These are phyloP conservation scores for Flaveria bidentis DNA, from an alignment of 129 eudicot genomes.

Conservation along the genomic window DNA sequence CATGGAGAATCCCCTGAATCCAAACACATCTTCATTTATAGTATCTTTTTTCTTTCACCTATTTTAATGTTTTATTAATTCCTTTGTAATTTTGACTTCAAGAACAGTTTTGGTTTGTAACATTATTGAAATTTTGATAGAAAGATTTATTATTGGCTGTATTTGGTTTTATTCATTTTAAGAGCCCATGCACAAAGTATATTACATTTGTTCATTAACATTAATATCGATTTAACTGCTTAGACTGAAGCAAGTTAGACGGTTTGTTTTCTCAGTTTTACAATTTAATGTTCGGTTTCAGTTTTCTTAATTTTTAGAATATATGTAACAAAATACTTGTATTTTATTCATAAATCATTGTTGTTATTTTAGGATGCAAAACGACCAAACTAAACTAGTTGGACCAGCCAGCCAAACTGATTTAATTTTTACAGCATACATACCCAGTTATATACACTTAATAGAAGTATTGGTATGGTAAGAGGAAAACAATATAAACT, in stretches of 20 bases:
- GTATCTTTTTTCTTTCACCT: not conserved
- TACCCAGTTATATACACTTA: no score
- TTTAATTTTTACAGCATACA: no score
- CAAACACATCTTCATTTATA: not conserved
- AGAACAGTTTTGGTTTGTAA: constrained; percentile 10
- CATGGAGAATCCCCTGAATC: not conserved
- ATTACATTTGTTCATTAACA: not conserved
- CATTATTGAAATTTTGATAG: constrained; percentile 5
- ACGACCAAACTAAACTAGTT: no score
- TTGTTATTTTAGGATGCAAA: no score
- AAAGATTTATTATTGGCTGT: not conserved
- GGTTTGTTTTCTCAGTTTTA: not conserved
- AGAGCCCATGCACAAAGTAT: not conserved
- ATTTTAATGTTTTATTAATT: not conserved
- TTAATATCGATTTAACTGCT: not conserved
- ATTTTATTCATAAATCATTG: no score
- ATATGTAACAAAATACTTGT: no score
- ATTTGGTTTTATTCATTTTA: not conserved
- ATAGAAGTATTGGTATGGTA: no score
- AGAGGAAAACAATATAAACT: no score
- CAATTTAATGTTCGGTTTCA: no score
- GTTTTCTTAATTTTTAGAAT: no score
- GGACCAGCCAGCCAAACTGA: no score
- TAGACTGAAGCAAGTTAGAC: not conserved
- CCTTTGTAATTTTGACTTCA: constrained; percentile 1